Conservation (phyloP, 768 basidiomycete species). For the Chalciporus piperatus region DNA sequence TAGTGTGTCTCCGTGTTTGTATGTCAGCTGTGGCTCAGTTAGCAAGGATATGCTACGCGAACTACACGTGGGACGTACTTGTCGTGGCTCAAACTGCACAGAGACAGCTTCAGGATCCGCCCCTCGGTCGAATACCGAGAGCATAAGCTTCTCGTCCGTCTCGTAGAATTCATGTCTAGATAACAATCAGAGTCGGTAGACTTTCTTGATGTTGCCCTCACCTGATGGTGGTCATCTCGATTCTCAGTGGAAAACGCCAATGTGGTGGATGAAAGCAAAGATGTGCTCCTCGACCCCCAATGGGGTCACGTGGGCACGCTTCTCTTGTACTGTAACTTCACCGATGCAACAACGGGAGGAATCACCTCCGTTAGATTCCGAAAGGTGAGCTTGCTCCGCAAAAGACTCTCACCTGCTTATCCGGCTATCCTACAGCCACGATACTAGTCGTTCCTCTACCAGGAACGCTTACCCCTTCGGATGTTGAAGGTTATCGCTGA, state of each 20-base stretch:
- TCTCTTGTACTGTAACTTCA: too few species aligned
- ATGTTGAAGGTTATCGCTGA: constrained; percentile 76
- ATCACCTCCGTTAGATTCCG: constrained; percentile 68
- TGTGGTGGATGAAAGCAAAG: not conserved
- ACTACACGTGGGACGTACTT: constrained; percentile 38
- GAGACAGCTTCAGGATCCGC: constrained; percentile 63
- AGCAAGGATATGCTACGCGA: not conserved
- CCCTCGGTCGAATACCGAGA: constrained; percentile 78
- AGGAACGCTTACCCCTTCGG: constrained; percentile 65
- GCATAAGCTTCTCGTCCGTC: constrained; percentile 67
- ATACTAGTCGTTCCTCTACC: constrained; percentile 82
- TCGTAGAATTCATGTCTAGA: constrained; percentile 85
- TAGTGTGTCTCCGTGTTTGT: constrained; percentile 66
- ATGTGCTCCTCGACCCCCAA: constrained; percentile 2
- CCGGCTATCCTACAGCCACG: constrained; percentile 47
- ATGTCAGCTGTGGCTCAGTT: constrained; percentile 26
- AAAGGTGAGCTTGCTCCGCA: constrained; percentile 45
- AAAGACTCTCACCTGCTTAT: constrained; percentile 5
- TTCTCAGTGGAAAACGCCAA: constrained; percentile 4
- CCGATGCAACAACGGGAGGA: too few species aligned
- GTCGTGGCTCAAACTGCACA: constrained; percentile 61
- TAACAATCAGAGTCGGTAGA: not conserved
- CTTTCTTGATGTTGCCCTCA: constrained; percentile 2
- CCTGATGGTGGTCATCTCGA: constrained; percentile 29
- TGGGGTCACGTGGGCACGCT: constrained; percentile 22